Base-by-base conservation (phyloP, 768 basidiomycete species). In the Cubamyces sp. region DNA sequence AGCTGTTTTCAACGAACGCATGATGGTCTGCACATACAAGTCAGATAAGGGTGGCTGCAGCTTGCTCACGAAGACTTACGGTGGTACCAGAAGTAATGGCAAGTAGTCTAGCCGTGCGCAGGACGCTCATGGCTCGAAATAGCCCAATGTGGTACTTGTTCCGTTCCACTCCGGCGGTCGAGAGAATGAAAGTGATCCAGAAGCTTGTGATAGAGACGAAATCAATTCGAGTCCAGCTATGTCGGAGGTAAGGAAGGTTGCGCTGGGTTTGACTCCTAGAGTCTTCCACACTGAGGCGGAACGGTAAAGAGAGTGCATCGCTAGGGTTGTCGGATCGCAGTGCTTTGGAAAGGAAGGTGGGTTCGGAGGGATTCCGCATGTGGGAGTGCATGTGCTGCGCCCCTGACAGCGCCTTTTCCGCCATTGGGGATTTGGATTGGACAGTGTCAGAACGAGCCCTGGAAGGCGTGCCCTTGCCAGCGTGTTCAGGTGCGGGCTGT, bases 181-280 rank as follows among this genome's bases (percentile, higher is more conserved):
- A 86, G 57, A 98, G 79, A 0, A 71, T 74, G 70, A 98, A 96
- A 9, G 83, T 80, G 54, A 92, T 82, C 96, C 96, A 98, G 74
- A 95, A 98, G 64, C 86, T 82, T 14, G 90, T 66, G 47, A 98
- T 85, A 0, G 96, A 93, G 46, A 98, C 75, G 65, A 90, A 86
- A 72, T 98, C 96, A 57, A 97, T 90, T 53, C 94, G 79, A 68
- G 84, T 90, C 95, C 95, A 98, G 57, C 91, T 91, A 70, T 98
- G 94, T 9, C 96, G 83, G 1, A 98, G 80, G 72, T 94, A 98
- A 0, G 96, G 95, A 2, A 95, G 79, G 64, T 90, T 87, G 37
- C 86, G 79, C 26, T 77, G 75, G n/a, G 85, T 82, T 65, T 85
- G 84, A 56, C 82, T 78, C 62, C 80, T 83, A 0, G 82, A 76